Evolutionary conservation across 768 basidiomycete species (phyloP), one percentile per base, ranked within the genome.

Genomic region (Aureoboletus auriporus): DNA sequence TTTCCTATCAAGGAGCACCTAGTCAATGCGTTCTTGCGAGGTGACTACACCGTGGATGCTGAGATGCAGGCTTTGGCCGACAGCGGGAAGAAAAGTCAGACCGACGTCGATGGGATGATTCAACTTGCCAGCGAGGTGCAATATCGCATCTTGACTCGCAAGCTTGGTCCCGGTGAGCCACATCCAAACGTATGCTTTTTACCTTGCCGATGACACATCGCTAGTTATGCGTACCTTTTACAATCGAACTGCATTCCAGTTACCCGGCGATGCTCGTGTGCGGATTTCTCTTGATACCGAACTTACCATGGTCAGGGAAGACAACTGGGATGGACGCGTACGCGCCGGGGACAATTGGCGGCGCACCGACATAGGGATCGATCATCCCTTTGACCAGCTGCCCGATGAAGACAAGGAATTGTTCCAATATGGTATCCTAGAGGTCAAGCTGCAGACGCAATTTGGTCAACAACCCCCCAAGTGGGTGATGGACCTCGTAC

Each of bases 281-380:
- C 93, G 96, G 43, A 97, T 99, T 51, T 98, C 96, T 14, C 83
- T 99, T 51, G 96, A 99, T 63, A 99, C 96, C 0, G 92, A 97
- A 65, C 79, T 99, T 30, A 87, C 90, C 4, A 84, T 99, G 79
- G 68, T 96, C 45, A 80, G 96, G 52, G 96, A 99, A 69, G 96
- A 98, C 61, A 90, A 96, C 61, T 98, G 94, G 90, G 94, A 97
- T 66, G 89, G 86, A 2, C 64, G 66, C 34, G 64, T 66, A 6
- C 86, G 95, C n/a, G 71, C 92, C 0, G 82, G 83, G 7, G 75
- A 86, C 44, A 96, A 99, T 66, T 99, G 96, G 96, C 80, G 96
- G 31, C 76, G 96, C 40, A 93, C 79, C 42, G 96, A 98, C 61
- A 84, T 96, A 47, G 91, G 92, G 7, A 90, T 97, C 56, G 90